Evolutionary conservation across 1,284 basidiomycete species (phyloP), one percentile per base, ranked within the genome.

Genomic region (Rhodotorula sp.): DNA sequence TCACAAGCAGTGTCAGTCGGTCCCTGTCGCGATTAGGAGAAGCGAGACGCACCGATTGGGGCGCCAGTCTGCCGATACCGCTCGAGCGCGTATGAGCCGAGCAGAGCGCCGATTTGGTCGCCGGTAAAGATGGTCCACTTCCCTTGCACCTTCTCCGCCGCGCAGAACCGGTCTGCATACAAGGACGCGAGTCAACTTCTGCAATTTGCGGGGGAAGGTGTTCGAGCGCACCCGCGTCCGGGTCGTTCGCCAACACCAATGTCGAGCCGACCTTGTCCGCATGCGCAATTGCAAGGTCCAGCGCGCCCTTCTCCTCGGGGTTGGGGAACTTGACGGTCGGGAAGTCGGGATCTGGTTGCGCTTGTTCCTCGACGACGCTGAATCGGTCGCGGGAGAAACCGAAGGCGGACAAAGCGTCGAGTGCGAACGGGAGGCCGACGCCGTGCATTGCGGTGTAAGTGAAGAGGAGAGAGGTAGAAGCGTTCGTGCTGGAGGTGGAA

Each of bases 371-470:
- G 13, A 76, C 76, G 40, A 71, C 15, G n/a, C 46, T 55, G 46
- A 76, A 44, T 8, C 51, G 46, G 2, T 31, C 40, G 30, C 40
- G 10, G 22, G 83, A 75, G 65, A 90, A 86, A 10, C 86, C 86
- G 70, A 86, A 87, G 3, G 80, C 70, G 53, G 81, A 78, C 70
- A 92, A 89, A 0, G 86, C 88, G 64, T 81, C 79, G 13, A 79
- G 80, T 53, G 86, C 83, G 72, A 88, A 88, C 6, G 82, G 79
- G 78, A 91, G 84, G 69, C 89, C 87, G 56, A 93, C 91, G 1
- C 91, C 91, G 75, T 93, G 91, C 88, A 93, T 88, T 0, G 91
- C 89, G 0, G 91, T 93, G 77, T 91, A 91, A 34, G 91, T 87
- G 74, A 92, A 88, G 67, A 81, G 83, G 68, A 86, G 63, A 2